Evolutionary conservation across 1,284 basidiomycete genomes (phyloP), one percentile per base, ranked within the genome.

Genomic region (Moesziomyces aphidis): DNA sequence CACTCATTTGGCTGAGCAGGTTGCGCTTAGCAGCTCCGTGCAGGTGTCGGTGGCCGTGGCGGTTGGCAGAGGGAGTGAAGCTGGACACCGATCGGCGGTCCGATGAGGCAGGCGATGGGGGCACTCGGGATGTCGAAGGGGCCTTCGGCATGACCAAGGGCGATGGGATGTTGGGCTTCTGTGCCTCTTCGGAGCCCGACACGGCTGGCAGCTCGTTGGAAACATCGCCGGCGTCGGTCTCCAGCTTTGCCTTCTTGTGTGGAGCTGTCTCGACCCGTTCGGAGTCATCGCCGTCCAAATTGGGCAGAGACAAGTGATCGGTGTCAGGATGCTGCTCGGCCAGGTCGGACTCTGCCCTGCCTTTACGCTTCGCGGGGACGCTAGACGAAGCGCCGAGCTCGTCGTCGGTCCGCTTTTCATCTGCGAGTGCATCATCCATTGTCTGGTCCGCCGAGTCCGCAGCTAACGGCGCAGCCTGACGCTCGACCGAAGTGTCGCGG

Each of bases 41-140:
- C 5, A 73, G 21, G 42, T 73, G 71, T 15, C 71, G 71, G 31
- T 73, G 58, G 17, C 71, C 71, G 21, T 68, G 65, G 34, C 71
- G 71, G 23, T 73, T 67, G 23, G 61, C 61, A 22, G 61, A 64
- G 21, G 71, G 64, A 9, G 71, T 68, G 36, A 73, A 73, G 61
- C 64, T 73, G 6, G 65, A 73, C 1, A 61, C 61, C 4, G 64
- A 67, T 34, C 65, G 61, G 22, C 71, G 56, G 24, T 68, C 65
- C 19, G 71, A 68, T 19, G 65, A 73, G n/a, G 71, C 65, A 17
- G 71, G 71, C 22, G 71, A 68, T 2, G 70, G 61, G n/a, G 70
- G 70, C 39, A 67, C 70, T 22, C 61, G 63, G 1, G n/a, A 44
- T 5, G 67, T 45, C 17, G 56, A 34, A 17, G 51, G 45, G 36